Evolutionary conservation across 768 basidiomycete genomes (phyloP), one percentile per base, ranked within the genome.

Genomic region (Suillus ampliporus): DNA sequence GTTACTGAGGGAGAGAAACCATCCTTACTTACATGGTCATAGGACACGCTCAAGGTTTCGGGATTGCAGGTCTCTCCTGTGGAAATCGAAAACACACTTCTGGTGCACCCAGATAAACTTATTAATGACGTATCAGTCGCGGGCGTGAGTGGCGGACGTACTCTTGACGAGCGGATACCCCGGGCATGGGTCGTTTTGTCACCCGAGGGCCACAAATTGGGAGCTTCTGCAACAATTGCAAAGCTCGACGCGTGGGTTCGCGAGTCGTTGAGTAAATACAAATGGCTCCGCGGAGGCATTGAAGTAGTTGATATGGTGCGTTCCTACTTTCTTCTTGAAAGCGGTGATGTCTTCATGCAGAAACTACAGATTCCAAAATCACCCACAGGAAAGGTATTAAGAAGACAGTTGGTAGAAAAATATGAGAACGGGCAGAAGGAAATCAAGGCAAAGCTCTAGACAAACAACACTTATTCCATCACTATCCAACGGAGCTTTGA

Each of bases 11-110:
- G 26, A 73, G 79, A 71, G 67, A 72, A 52, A 6, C 11, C 51
- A n/a, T 5, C 48, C 17, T 11, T 56, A 34, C 23, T 34, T 6
- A 21, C 23, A 56, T 52, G 26, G 54, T 17, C 23, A 26, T 28
- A 91, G 87, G 92, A 94, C 69, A 92, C 86, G 0, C 79, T 94
- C 23, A 94, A 94, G 70, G 82, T 94, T 3, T 91, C 90, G 0
- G 92, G 92, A 4, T 80, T 79, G 54, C 92, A 94, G 74, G 92
- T 94, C 0, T 91, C 92, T 0, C 92, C 92, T 1, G 82, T 84
- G 19, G 92, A 94, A 70, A 89, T 94, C 57, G 92, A 94, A 71
- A 80, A 85, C 31, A 82, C 81, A 26, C 76, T 94, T 2, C 80
- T 88, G 21, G 79, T 79, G 0, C 85, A 93, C 43, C 89, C 91